Evolutionary conservation across 2,329 filamentous ascomycete genomes (phyloP), one percentile per base, ranked within the genome.

Genomic region (Trichoderma brevicompactum): DNA sequence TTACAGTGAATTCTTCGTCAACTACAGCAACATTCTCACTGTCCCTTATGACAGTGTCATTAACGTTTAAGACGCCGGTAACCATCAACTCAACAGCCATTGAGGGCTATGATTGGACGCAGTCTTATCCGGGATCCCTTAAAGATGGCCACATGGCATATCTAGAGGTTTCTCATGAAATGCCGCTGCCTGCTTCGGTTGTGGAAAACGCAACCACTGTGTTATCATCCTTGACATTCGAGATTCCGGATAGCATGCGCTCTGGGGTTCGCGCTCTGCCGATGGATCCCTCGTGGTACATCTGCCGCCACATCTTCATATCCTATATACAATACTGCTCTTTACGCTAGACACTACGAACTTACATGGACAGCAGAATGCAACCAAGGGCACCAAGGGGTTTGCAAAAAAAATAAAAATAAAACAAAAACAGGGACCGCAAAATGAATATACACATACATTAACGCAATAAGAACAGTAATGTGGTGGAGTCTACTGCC

Each of bases 251-350:
- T 10, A 40, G n/a, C 12, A 61, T 61, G 44, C 36, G 5, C 8
- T 49, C 56, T 3, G 46, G 23, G 13, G 23, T 40, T 0, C 10
- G 36, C 9, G 5, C 54, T 1, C 32, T 46, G n/a, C 38, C 54
- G 9, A 63, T 63, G 60, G 23, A 34, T 36, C 10, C 52, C 41
- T 54, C 52, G 17, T 54, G 52, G 52, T 54, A 54, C 36, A 41
- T 54, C 19, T 54, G 52, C 7, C 52, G 52, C 15, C 52, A 54
- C 52, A 28, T 41, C 52, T 54, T 54, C 36, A 54, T 54, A 34
- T 52, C 28, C n/a, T n/a, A n/a, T n/a, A n/a, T n/a, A n/a, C n/a
- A n/a, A n/a, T n/a, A n/a, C n/a, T n/a, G n/a, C n/a, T n/a, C n/a
- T n/a, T n/a, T n/a, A n/a, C n/a, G n/a, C n/a, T n/a, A n/a, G n/a